Conservation (phyloP, 164 flowering plant genomes). For the Stephania japonica region DNA sequence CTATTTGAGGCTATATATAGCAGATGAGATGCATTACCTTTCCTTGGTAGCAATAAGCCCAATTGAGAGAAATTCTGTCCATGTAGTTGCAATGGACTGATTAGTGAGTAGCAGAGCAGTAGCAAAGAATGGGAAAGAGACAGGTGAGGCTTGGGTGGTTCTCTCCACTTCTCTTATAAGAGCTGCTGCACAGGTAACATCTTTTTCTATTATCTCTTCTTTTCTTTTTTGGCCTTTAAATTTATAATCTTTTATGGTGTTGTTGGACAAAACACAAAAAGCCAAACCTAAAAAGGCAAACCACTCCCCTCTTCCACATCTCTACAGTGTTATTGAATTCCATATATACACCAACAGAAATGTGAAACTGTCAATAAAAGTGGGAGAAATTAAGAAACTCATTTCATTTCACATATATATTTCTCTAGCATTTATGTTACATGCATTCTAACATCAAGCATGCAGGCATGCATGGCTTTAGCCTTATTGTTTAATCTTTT, state of each 20-base stretch:
- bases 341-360: background rate
- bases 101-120: background rate
- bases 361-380: slow-evolving; percentile 10
- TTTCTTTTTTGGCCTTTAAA: slow-evolving; percentile 4
- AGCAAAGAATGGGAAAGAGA: background rate
- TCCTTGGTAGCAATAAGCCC: slow-evolving; percentile 58
- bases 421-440: background rate
- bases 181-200: background rate
- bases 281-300: slow-evolving; percentile 16
- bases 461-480: background rate
- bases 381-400: background rate
- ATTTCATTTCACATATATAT: background rate
- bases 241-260: slow-evolving; percentile 1
- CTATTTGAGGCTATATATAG: background rate
- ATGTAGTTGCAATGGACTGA: slow-evolving; percentile 16
- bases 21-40: slow-evolving; percentile 37
- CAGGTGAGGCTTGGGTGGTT: background rate
- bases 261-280: slow-evolving; percentile 19
- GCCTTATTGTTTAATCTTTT: too few species aligned
- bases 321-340: background rate
- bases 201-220: slow-evolving; percentile 5
- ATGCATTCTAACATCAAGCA: background rate
- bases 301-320: background rate
- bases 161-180: slow-evolving; percentile 12
- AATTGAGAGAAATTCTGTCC: slow-evolving; percentile 47